phyloP scores from a whole-genome alignment of 768 basidiomycete species.

The Lactarius tabidus region DNA sequence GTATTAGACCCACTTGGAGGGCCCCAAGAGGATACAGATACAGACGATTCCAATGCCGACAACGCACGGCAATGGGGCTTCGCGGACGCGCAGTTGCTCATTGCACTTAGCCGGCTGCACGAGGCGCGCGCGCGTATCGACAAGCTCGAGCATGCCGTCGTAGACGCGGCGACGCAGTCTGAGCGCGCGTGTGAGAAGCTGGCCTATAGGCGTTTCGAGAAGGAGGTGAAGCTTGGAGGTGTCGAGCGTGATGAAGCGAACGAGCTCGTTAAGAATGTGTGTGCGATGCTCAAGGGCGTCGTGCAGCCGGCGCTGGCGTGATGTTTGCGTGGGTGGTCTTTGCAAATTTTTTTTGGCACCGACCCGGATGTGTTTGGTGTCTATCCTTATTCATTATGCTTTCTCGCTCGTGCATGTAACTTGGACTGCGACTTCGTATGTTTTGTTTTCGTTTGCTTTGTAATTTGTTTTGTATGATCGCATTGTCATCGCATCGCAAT shows the following conservation, averaged over 20 bases:
- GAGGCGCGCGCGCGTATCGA: slow-evolving; percentile 16
- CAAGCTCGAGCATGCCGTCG: slow-evolving; percentile 17
- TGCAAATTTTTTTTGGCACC: too few species aligned
- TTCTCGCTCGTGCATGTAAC: not conserved
- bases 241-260: slow-evolving; percentile 17
- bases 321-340: not conserved
- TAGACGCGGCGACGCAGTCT: slow-evolving; percentile 13
- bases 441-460: not conserved
- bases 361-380: not conserved
- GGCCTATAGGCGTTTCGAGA: slow-evolving; percentile 8
- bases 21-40: too few species aligned
- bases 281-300: slow-evolving; percentile 14
- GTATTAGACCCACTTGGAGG: not conserved
- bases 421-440: not conserved
- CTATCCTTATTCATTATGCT: not conserved
- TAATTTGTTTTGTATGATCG: not conserved
- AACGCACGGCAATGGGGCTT: not conserved
- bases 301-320: slow-evolving; percentile 4
- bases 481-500: too few species aligned
- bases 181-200: slow-evolving; percentile 17
- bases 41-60: not conserved
- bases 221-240: slow-evolving; percentile 1
- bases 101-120: slow-evolving; percentile 10
- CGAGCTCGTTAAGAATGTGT: slow-evolving; percentile 15
- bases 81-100: slow-evolving; percentile 3